Evolutionary conservation across 106 monocot species (phyloP).

Genomic region (Apostasia shenzhenica): DNA sequence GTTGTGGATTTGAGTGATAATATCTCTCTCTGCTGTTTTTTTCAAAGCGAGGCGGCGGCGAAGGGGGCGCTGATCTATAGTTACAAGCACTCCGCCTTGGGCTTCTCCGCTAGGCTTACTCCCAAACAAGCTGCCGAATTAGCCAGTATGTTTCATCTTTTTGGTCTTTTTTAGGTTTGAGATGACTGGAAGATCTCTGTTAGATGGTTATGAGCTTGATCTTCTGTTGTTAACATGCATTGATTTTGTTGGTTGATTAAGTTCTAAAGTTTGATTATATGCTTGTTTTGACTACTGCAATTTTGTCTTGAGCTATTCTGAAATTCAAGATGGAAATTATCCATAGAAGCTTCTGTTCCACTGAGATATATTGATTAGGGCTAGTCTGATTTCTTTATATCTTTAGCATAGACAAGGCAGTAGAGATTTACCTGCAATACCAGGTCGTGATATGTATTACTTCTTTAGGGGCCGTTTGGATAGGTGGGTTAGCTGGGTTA

Average conservation of each 20-base stretch:
- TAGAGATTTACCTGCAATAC: too few species aligned
- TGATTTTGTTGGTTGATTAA: not conserved
- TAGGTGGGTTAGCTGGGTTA: too few species aligned
- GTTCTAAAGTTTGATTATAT: not conserved
- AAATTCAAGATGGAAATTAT: too few species aligned
- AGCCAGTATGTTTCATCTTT: constrained; percentile 27
- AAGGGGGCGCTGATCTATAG: constrained; percentile 56
- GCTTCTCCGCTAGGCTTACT: constrained; percentile 77
- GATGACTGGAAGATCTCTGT: not conserved
- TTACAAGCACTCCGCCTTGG: constrained; percentile 52
- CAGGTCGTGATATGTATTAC: too few species aligned
- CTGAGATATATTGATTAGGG: too few species aligned
- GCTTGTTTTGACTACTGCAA: not conserved
- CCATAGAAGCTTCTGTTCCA: too few species aligned
- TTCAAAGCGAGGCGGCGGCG: constrained; percentile 55
- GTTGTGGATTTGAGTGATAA: not conserved
- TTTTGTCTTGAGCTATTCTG: not conserved
- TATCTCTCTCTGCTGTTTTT: not conserved
- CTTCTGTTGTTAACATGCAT: too few species aligned
- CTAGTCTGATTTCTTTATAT: too few species aligned
- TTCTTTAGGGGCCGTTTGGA: too few species aligned
- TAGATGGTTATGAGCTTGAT: not conserved
- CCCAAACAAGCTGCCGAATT: constrained; percentile 53
- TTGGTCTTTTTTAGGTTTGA: not conserved
- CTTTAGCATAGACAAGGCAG: too few species aligned